phyloP scores from a whole-genome alignment of 2,329 filamentous ascomycete genomes.

The Neopestalotiopsis rosae region DNA sequence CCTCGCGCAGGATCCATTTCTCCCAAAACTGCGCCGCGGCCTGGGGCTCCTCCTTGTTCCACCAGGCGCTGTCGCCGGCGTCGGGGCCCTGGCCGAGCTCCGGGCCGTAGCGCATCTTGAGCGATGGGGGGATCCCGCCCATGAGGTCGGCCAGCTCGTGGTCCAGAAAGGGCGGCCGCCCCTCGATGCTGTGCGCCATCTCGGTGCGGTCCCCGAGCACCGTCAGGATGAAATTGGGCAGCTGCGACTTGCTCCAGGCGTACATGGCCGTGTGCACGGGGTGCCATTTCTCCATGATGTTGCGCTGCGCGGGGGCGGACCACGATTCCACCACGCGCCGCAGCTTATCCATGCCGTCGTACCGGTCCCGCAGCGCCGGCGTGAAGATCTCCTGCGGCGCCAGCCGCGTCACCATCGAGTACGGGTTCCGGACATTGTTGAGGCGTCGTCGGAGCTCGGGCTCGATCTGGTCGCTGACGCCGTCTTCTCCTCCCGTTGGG shows the following conservation, averaged over 20 bases:
- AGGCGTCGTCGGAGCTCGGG: constrained; percentile 11
- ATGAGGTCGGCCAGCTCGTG: constrained; percentile 25
- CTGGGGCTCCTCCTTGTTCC: constrained; percentile 8
- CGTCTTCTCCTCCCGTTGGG: not conserved
- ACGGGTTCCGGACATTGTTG: constrained; percentile 14
- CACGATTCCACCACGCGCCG: constrained; percentile 12
- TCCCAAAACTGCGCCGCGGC: constrained; percentile 22
- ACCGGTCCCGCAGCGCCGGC: constrained; percentile 8
- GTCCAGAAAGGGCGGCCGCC: constrained; percentile 26
- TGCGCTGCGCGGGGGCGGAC: constrained; percentile 13
- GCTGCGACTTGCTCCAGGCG: constrained; percentile 22
- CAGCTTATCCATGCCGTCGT: constrained; percentile 7
- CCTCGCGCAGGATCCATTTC: constrained; percentile 29
- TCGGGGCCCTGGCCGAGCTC: constrained; percentile 10
- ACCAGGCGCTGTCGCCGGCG: constrained; percentile 19
- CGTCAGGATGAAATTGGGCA: constrained; percentile 23
- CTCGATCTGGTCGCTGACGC: not conserved
- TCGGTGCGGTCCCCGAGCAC: constrained; percentile 25
- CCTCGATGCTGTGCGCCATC: constrained; percentile 28
- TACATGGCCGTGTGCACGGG: constrained; percentile 24
- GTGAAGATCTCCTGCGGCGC: constrained; percentile 10
- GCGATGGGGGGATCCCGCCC: constrained; percentile 21
- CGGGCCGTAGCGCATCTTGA: constrained; percentile 24
- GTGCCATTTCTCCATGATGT: constrained; percentile 23
- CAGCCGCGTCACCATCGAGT: not conserved